Evolutionary conservation across 2,329 filamentous ascomycete genomes (phyloP), one percentile per base, ranked within the genome.

Genomic region (Talaromyces sp.): DNA sequence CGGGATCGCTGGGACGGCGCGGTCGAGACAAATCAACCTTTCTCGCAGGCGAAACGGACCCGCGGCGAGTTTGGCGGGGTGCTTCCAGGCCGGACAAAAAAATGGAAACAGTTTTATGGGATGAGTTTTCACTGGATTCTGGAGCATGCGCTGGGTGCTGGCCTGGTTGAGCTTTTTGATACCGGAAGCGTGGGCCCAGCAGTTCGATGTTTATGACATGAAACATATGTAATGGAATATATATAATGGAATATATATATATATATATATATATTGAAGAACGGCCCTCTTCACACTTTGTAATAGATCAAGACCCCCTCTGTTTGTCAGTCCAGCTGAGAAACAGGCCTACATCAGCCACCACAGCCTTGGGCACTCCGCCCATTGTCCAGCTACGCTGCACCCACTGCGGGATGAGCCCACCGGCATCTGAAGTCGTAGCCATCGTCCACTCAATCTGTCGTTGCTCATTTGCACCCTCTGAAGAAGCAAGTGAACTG

Each of bases 1-100:
- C 77, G 77, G 26, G 85, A 88, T 68, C 81, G 83, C 21, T 88
- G 86, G 86, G 82, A 88, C 62, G 86, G 85, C n/a, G 84, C 84
- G 8, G 75, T 85, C 4, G 77, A 81, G 43, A 73, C 73, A 4
- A 73, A 77, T 17, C 75, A 71, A 56, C 73, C 73, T 21, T 75
- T 78, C 31, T 78, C 78, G 27, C 69, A 75, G 50, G 80, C 81
- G 31, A 86, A 85, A 69, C 77, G 80, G 55, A 76, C 78, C 11
- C 74, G 84, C 55, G 83, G 85, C 0, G 84, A 86, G 64, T 84
- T 81, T 67, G 73, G 73, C 2, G 84, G 83, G 0, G 76, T 77
- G 6, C 65, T 87, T 49, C 83, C 84, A 0, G 84, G 84, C 0
- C 79, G 80, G 65, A 87, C 85, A 17, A 86, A 82, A 72, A 86